phyloP scores from a whole-genome alignment of 1,284 basidiomycete genomes.

The Ceratobasidium sp. region DNA sequence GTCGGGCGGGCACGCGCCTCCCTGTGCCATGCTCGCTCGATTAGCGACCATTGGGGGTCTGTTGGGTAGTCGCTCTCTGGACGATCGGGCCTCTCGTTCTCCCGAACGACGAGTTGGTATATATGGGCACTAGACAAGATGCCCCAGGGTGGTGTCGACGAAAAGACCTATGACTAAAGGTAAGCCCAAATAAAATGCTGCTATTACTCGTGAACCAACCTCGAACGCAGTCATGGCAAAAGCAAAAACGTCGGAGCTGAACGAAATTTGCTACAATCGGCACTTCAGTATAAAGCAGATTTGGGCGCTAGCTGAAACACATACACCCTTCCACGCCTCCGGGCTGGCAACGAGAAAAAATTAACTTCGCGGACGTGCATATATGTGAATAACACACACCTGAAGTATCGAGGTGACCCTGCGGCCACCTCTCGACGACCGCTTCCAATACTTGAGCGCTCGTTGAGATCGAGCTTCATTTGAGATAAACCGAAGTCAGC shows the following conservation, averaged over 20 bases:
- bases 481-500: slow-evolving; percentile 74
- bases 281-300: slow-evolving; percentile 55
- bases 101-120: slow-evolving; percentile 47
- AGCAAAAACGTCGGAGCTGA: slow-evolving; percentile 67
- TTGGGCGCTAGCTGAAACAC: slow-evolving; percentile 60
- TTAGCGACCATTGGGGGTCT: slow-evolving; percentile 43
- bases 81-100: slow-evolving; percentile 47
- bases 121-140: slow-evolving; percentile 45
- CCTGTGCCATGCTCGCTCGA: slow-evolving; percentile 38
- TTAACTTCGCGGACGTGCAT: slow-evolving; percentile 60
- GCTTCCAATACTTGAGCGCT: slow-evolving; percentile 20
- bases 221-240: slow-evolving; percentile 70
- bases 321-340: slow-evolving; percentile 55
- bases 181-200: neutral
- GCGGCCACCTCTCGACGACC: neutral
- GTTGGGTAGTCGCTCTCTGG: slow-evolving; percentile 36
- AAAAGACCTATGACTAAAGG: slow-evolving; percentile 20
- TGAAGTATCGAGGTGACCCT: slow-evolving; percentile 26
- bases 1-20: slow-evolving; percentile 40
- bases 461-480: slow-evolving; percentile 53
- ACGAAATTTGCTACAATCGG: slow-evolving; percentile 62
- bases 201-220: slow-evolving; percentile 55
- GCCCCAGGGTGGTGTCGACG: slow-evolving; percentile 45
- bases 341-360: slow-evolving; percentile 11
- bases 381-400: slow-evolving; percentile 10